A percentile compares a stretch with the other conserved stretches of the same genome.
These are phyloP conservation scores for Candida gorgasii DNA, from an alignment of 805 yeast species.

Conservation along the genomic window DNA sequence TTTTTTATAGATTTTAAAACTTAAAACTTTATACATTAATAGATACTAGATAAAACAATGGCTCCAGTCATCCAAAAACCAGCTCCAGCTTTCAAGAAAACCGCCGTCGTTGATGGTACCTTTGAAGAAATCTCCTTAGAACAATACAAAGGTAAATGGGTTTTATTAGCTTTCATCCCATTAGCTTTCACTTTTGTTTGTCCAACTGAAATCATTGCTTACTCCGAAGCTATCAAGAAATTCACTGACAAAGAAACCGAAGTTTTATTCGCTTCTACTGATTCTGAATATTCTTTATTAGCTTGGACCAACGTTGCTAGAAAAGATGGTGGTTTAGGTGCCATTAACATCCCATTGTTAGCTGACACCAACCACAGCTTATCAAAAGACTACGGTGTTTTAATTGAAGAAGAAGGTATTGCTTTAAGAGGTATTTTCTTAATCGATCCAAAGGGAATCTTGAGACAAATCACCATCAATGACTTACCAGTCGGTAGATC, in stretches of 20 bases:
- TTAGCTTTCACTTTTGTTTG: constrained; percentile 99
- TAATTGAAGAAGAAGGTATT: constrained; percentile 93
- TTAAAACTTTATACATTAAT: constrained; percentile 1
- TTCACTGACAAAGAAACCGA: constrained; percentile 85
- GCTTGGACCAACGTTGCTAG: constrained; percentile 98
- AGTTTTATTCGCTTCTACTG: constrained; percentile 95
- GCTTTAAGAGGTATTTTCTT: constrained; percentile 98
- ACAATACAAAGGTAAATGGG: constrained; percentile 98
- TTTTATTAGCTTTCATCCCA: constrained; percentile 94
- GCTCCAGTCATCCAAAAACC: constrained; percentile 89
- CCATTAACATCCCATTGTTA: constrained; percentile 88
- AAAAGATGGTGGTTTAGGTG: constrained; percentile 98
- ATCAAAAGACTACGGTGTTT: constrained; percentile 95
- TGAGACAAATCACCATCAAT: constrained; percentile 97
- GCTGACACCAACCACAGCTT: constrained; percentile 97
- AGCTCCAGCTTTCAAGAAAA: constrained; percentile 94
- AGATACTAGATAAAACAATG: constrained; percentile 46
- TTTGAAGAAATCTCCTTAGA: constrained; percentile 95
- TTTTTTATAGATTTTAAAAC: constrained; percentile 4
- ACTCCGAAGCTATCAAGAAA: constrained; percentile 91
- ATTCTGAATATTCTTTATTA: constrained; percentile 94
- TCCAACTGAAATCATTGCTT: constrained; percentile 99
- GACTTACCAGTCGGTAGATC: constrained; percentile 99
- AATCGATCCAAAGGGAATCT: constrained; percentile 92
- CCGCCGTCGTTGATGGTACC: constrained; percentile 95